Evolutionary conservation across 148 eudicot species (phyloP).

Genomic region (Simmondsia chinensis): DNA sequence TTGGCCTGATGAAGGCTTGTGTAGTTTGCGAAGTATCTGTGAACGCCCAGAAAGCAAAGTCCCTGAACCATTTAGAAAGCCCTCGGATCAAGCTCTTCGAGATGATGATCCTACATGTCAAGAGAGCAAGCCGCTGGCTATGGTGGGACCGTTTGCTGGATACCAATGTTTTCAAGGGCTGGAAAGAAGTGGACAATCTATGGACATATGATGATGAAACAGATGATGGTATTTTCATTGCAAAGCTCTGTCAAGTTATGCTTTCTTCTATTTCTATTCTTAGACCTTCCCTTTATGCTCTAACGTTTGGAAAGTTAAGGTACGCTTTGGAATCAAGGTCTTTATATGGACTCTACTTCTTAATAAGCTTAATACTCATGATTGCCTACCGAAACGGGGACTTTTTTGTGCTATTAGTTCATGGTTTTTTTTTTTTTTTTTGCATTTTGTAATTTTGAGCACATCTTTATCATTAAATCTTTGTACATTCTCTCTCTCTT

Average conservation of each 20-base stretch:
- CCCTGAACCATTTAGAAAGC: conserved; percentile 44
- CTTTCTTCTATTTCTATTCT: not conserved
- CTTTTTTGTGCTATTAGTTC: too few relatives aligned
- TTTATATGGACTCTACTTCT: too few relatives aligned
- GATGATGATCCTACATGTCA: conserved; percentile 39
- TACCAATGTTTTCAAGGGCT: conserved; percentile 38
- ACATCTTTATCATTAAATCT: too few relatives aligned
- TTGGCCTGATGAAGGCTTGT: conserved; percentile 74
- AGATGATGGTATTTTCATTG: conserved; percentile 26
- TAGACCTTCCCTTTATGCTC: not conserved
- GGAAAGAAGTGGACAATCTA: conserved; percentile 44
- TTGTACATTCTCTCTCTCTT: too few relatives aligned
- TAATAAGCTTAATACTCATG: too few relatives aligned
- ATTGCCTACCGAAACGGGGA: too few relatives aligned
- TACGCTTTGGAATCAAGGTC: too few relatives aligned
- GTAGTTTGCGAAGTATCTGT: conserved; percentile 55
- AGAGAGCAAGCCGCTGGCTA: conserved; percentile 42
- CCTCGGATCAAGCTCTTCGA: conserved; percentile 16
- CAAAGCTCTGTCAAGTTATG: not conserved
- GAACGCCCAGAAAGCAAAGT: conserved; percentile 65
- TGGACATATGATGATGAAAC: conserved; percentile 55
- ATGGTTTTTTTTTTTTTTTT: not conserved
- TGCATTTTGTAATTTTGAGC: not conserved
- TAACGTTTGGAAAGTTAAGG: too few relatives aligned
- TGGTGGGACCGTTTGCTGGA: conserved; percentile 47